Evolutionary conservation across 208 protist species (phyloP).

Genomic region (Wallacemonas sp.): DNA sequence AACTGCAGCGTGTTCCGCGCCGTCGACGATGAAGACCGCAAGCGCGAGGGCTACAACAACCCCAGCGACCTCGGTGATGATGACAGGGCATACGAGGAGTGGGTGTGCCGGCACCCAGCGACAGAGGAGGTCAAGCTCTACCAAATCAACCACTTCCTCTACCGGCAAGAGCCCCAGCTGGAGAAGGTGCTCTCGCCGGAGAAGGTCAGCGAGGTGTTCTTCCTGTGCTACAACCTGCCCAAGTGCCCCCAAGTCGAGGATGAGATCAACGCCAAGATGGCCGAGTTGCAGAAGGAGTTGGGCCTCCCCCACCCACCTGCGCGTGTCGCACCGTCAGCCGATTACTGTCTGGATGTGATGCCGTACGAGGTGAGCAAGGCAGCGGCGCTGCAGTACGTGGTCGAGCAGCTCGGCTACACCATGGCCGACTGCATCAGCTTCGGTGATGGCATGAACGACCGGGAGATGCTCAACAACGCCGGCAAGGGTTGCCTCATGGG

Average conservation of each 20-base stretch:
- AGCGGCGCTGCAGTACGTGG: conserved; percentile 51
- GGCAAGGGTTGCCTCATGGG: conserved; percentile 77
- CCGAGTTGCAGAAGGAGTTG: conserved; percentile 24
- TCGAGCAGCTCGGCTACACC: conserved; percentile 43
- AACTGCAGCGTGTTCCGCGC: conserved; percentile 63
- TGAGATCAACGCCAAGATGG: conserved; percentile 34
- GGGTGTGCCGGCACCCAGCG: conserved; percentile 53
- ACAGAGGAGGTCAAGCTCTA: conserved; percentile 50
- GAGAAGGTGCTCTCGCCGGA: conserved; percentile 43
- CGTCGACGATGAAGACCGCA: conserved; percentile 32
- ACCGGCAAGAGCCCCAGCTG: conserved; percentile 46
- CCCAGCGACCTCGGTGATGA: conserved; percentile 44
- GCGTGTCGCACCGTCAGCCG: conserved; percentile 48
- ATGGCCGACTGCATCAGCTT: conserved; percentile 65
- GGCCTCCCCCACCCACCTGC: conserved; percentile 25
- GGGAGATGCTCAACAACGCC: conserved; percentile 53
- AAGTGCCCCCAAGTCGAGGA: conserved; percentile 33
- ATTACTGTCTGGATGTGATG: conserved; percentile 64
- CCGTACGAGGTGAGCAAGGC: conserved; percentile 61
- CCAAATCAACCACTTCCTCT: conserved; percentile 45
- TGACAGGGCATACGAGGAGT: conserved; percentile 59
- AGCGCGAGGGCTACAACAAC: conserved; percentile 38
- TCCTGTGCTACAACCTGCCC: conserved; percentile 56
- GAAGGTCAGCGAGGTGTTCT: conserved; percentile 66
- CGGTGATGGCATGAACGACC: conserved; percentile 75